Conservation (phyloP, 2,329 filamentous ascomycete species). For the Penicillium sp. region DNA sequence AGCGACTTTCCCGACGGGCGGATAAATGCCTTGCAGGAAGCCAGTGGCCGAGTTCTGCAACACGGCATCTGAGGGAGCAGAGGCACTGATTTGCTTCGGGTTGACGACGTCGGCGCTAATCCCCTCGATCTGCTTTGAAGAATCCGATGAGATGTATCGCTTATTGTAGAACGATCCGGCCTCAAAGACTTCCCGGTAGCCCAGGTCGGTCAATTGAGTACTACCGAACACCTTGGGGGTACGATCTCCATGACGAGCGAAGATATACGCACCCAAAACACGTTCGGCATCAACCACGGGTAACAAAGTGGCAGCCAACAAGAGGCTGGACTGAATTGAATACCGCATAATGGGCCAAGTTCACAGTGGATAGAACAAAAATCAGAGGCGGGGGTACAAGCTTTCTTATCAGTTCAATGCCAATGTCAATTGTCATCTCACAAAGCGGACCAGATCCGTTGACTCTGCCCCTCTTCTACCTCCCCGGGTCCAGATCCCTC, state of each 20-base stretch:
- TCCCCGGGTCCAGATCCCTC: not conserved
- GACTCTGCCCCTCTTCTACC: not conserved
- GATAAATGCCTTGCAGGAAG: constrained; percentile 84
- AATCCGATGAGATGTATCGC: constrained; percentile 65
- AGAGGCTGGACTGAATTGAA: constrained; percentile 23
- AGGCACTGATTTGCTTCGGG: constrained; percentile 66
- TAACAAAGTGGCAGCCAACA: constrained; percentile 26
- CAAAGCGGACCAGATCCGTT: constrained; percentile 4
- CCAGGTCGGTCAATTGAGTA: constrained; percentile 71
- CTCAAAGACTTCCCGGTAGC: constrained; percentile 69
- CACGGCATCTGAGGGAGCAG: constrained; percentile 69
- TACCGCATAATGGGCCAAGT: constrained; percentile 25
- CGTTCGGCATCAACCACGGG: constrained; percentile 54
- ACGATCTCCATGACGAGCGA: constrained; percentile 85
- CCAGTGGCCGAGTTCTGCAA: constrained; percentile 74
- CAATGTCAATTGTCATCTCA: not conserved
- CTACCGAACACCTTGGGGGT: constrained; percentile 71
- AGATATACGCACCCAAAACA: constrained; percentile 77
- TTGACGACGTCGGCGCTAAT: constrained; percentile 65
- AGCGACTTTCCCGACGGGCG: constrained; percentile 60
- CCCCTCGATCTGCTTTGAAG: constrained; percentile 59
- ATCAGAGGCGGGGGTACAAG: not conserved
- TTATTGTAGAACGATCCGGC: constrained; percentile 72
- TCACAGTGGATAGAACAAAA: not conserved
- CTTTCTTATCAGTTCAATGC: constrained; percentile 9